Evolutionary conservation across 2,329 filamentous ascomycete genomes (phyloP).

Genomic region (Esteya vermicola): DNA sequence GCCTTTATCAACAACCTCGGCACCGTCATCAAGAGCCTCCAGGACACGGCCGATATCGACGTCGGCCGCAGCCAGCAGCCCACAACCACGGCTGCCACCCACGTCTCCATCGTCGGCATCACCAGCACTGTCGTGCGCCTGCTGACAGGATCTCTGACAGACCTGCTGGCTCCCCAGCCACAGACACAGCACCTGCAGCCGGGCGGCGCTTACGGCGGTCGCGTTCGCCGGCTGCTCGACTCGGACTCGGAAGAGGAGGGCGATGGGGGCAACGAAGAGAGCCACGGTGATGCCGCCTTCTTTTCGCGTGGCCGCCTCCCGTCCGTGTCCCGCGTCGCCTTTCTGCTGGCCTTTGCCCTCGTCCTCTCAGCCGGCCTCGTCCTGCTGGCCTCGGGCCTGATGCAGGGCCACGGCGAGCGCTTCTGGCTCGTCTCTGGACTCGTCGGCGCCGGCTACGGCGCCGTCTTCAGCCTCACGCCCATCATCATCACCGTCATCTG

Average conservation of each 20-base stretch:
- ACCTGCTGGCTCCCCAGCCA: constrained; percentile 62
- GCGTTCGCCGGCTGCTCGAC: too few relatives aligned
- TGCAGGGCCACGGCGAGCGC: constrained; percentile 60
- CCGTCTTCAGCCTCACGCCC: constrained; percentile 76
- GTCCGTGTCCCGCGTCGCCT: constrained; percentile 61
- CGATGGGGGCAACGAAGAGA: constrained; percentile 8
- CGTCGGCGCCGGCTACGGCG: constrained; percentile 84
- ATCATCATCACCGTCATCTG: constrained; percentile 95
- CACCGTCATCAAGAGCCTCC: constrained; percentile 79
- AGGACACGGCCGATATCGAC: constrained; percentile 29
- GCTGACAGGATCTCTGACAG: constrained; percentile 77
- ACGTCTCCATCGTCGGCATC: constrained; percentile 83
- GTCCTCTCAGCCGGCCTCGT: constrained; percentile 64
- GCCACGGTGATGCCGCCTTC: not conserved
- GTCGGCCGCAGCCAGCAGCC: not conserved
- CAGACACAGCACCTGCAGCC: constrained; percentile 43
- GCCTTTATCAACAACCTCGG: constrained; percentile 96
- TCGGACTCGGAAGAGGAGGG: constrained; percentile 8
- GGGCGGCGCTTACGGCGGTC: constrained; percentile 8
- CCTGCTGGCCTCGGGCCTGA: constrained; percentile 59
- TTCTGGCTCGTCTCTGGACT: constrained; percentile 79
- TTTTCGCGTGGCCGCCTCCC: too few relatives aligned
- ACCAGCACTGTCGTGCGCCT: constrained; percentile 84
- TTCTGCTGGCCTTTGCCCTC: constrained; percentile 63
- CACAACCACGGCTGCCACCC: constrained; percentile 59